phyloP scores from a whole-genome alignment of 108 stramenopile genomes.

The Cyclotella kingstonii region DNA sequence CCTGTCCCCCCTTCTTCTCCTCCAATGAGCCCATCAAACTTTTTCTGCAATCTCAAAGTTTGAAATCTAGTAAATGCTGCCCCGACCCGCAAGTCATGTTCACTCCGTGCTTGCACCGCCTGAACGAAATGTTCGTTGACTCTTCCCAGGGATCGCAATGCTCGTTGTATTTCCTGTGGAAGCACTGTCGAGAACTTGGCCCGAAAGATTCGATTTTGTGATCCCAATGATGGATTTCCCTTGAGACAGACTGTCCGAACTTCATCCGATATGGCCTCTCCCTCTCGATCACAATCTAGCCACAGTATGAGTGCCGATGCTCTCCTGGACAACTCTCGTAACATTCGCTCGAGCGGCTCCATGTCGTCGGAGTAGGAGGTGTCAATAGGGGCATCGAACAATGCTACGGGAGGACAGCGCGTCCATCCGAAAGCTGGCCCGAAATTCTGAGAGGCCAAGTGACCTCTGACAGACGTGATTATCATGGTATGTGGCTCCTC shows the following conservation, averaged over 20 bases:
- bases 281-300: slow-evolving; percentile 99
- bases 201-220: slow-evolving; percentile 60
- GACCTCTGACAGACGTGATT: slow-evolving; percentile 83
- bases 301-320: slow-evolving; percentile 89
- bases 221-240: slow-evolving; percentile 52
- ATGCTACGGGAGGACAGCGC: slow-evolving; percentile 57
- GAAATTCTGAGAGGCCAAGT: slow-evolving; percentile 82
- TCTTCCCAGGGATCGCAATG: slow-evolving; percentile 68
- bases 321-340: slow-evolving; percentile 40
- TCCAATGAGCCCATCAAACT: slow-evolving; percentile 66
- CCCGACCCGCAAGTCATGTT: slow-evolving; percentile 94
- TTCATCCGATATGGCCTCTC: slow-evolving; percentile 94
- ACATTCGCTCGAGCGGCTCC: slow-evolving; percentile 70
- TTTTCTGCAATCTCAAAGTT: slow-evolving; percentile 90
- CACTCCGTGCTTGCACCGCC: slow-evolving; percentile 89
- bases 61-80: slow-evolving; percentile 98
- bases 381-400: slow-evolving; percentile 83
- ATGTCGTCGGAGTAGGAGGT: slow-evolving; percentile 70
- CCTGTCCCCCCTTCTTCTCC: slow-evolving; percentile 26
- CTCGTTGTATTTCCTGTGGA: slow-evolving; percentile 81
- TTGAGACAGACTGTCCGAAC: slow-evolving; percentile 79
- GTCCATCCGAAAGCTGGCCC: slow-evolving; percentile 64
- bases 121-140: slow-evolving; percentile 76
- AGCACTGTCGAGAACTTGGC: slow-evolving; percentile 93
- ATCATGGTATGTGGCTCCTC: slow-evolving; percentile 81